phyloP scores from a whole-genome alignment of 352 stramenopile genomes.

The Globisporangium iwayamae region DNA sequence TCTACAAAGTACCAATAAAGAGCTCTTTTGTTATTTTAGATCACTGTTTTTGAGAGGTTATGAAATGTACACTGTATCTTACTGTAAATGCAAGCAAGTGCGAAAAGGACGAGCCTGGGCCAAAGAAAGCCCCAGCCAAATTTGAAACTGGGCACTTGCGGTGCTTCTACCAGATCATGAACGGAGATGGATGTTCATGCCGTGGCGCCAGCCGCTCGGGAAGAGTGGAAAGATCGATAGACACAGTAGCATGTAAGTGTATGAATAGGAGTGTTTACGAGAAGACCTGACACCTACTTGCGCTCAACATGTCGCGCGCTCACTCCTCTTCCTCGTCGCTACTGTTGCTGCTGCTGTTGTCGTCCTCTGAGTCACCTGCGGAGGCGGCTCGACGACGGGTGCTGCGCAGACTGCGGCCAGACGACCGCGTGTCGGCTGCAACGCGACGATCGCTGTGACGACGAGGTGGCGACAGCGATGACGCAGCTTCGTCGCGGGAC shows the following conservation, averaged over 20 bases:
- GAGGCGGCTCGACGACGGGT: background rate
- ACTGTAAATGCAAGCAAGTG: background rate
- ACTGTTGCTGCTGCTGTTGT: background rate
- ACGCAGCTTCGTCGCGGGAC: background rate
- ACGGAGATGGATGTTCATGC: background rate
- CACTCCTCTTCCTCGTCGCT: conserved; percentile 3
- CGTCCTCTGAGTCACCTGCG: background rate
- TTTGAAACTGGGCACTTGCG: conserved; percentile 2
- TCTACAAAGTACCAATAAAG: no score
- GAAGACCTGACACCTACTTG: background rate
- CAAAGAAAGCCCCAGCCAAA: background rate
- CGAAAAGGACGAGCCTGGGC: background rate
- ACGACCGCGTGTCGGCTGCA: conserved; percentile 3
- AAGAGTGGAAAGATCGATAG: conserved; percentile 2
- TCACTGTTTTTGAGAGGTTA: no score
- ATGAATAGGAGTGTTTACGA: conserved; percentile 4
- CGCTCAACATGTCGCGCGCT: conserved; percentile 3
- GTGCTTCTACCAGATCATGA: background rate
- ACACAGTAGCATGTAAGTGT: background rate
- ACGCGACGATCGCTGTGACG: conserved; percentile 16
- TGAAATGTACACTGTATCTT: no score
- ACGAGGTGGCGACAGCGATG: conserved; percentile 7
- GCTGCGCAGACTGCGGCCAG: background rate
- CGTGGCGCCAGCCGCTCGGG: background rate
- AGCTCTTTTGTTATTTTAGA: no score